These are phyloP conservation scores for Phytopythium mirpurense DNA, from an alignment of 352 stramenopile species.

Conservation along the genomic window DNA sequence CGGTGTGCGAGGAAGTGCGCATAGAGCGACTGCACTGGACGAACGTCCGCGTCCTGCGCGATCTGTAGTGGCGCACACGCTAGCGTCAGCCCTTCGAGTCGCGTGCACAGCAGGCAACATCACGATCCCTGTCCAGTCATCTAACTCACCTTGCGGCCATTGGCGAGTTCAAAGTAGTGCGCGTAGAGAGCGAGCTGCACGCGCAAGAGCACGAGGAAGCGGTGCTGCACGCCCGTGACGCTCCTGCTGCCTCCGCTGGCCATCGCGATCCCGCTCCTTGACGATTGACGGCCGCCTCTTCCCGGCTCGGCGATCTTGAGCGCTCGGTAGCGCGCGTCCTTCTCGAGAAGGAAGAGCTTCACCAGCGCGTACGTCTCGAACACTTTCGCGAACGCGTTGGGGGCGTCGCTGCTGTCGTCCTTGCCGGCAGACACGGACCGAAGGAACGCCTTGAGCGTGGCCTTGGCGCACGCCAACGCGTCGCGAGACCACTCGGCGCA, in stretches of 20 bases:
- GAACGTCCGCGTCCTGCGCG: constrained; percentile 18
- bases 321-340: constrained; percentile 13
- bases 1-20: constrained; percentile 22
- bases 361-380: constrained; percentile 51
- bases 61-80: constrained; percentile 19
- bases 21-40: constrained; percentile 33
- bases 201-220: constrained; percentile 27
- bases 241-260: constrained; percentile 2
- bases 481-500: constrained; percentile 21
- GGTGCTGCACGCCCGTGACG: neutral
- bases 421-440: neutral
- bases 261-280: constrained; percentile 7
- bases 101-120: no score
- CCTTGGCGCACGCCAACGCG: constrained; percentile 29
- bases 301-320: neutral
- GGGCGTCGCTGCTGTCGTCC: neutral
- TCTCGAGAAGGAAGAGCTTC: constrained; percentile 46
- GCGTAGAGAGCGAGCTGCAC: constrained; percentile 47
- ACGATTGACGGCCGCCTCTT: neutral
- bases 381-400: neutral
- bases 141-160: constrained; percentile 31
- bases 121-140: no score
- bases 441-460: constrained; percentile 25
- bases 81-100: neutral
- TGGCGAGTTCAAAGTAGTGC: constrained; percentile 41